Evolutionary conservation across 2,329 filamentous ascomycete species (phyloP).

Genomic region (Botryotinia globosa): DNA sequence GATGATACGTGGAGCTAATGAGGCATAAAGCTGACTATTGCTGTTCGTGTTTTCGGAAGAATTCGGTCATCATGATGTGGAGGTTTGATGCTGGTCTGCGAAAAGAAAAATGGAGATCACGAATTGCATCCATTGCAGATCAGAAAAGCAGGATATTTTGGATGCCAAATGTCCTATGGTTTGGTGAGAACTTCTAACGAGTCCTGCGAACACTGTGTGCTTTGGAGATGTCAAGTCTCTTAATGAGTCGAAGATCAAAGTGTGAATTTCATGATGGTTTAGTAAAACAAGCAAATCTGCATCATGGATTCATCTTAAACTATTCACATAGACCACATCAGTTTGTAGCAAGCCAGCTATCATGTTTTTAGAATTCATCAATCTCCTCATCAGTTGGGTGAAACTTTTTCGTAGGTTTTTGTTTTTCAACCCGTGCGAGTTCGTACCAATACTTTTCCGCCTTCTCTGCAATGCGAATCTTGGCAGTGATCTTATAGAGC

Average conservation of each 20-base stretch:
- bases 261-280: not conserved
- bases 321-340: not conserved
- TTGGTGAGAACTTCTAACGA: too few relatives aligned
- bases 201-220: too few relatives aligned
- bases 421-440: not conserved
- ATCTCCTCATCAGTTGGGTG: not conserved
- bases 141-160: too few relatives aligned
- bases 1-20: not conserved
- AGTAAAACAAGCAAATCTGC: not conserved
- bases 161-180: too few relatives aligned
- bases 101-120: not conserved
- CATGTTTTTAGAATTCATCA: not conserved
- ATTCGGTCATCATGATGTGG: not conserved
- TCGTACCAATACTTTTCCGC: not conserved
- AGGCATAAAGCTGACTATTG: not conserved
- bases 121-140: not conserved
- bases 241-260: not conserved
- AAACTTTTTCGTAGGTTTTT: not conserved
- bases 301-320: not conserved
- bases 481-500: conserved; percentile 47
- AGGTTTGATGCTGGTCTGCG: not conserved
- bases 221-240: not conserved
- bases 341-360: too few relatives aligned
- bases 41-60: not conserved
- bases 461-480: not conserved